Evolutionary conservation across 257 asterid genomes (phyloP), one percentile per base, ranked within the genome.

Genomic region (Penstemon eatonii): DNA sequence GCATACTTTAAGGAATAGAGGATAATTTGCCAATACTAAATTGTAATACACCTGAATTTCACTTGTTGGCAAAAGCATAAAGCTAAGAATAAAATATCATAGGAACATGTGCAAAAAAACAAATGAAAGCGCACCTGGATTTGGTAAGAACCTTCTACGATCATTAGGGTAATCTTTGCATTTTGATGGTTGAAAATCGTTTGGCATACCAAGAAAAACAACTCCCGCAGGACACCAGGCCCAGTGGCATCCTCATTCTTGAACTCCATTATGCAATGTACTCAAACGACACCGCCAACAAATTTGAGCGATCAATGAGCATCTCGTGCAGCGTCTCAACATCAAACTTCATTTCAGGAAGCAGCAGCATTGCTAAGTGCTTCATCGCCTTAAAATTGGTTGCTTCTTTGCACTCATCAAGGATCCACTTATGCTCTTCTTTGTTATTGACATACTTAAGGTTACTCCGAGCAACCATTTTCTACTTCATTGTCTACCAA

Each of bases 241-340:
- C 99, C 99, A 4, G 99, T 91, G 65, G 99, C 98, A 76, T 94
- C 96, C 80, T 91, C 97, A 56, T 89, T 83, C 86, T 91, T 91
- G 88, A 94, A 94, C 86, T 89, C 98, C 96, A 94, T 84, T 69
- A 87, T 11, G 80, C 79, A 75, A 94, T 83, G 72, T 94, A 86
- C 81, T 85, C 96, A 53, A 84, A 94, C 18, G 99, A 94, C 59
- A 84, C 96, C 33, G 87, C 80, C 80, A 91, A 76, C 81, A 94
- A 75, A 59, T 87, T 83, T 0, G 95, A 80, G 56, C 99, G 93
- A 69, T 94, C 99, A 58, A 94, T 94, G 69, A 91, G 96, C 96
- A 94, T 94, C 76, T 94, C 98, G 60, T 91, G 96, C 72, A 83
- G 79, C 81, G 85, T 98, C 38, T 88, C 98, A 49, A 76, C 86